A percentile compares a stretch with the other conserved stretches of the same genome.
These are phyloP conservation scores for Citropsis articulata DNA, from an alignment of 345 rosid species.

Conservation along the genomic window DNA sequence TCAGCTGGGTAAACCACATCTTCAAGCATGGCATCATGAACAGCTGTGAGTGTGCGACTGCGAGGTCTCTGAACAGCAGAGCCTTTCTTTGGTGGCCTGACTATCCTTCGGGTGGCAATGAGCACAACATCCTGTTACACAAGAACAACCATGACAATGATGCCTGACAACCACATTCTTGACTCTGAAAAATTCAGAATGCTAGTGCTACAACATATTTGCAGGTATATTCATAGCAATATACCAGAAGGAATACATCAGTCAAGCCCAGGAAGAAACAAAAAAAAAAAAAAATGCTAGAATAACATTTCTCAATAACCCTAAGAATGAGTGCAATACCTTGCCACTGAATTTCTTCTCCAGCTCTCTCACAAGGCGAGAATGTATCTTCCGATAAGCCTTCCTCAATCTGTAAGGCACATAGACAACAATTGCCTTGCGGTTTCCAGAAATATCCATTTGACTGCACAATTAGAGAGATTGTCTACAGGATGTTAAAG, in stretches of 20 bases:
- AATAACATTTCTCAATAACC: neutral
- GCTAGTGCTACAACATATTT: neutral
- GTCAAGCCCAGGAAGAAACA: neutral
- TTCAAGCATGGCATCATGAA: slow-evolving; percentile 81
- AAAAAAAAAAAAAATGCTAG: neutral
- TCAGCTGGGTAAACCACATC: slow-evolving; percentile 87
- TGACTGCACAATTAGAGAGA: slow-evolving; percentile 40
- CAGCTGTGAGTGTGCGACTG: slow-evolving; percentile 71
- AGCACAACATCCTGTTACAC: slow-evolving; percentile 61
- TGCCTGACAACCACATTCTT: neutral
- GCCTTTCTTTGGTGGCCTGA: slow-evolving; percentile 90
- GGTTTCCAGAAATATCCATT: slow-evolving; percentile 66
- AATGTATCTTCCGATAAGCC: slow-evolving; percentile 79
- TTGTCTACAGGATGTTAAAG: neutral
- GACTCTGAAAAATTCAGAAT: neutral
- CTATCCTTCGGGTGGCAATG: slow-evolving; percentile 71
- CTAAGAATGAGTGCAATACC: slow-evolving; percentile 26
- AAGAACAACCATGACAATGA: neutral
- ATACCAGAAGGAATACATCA: neutral
- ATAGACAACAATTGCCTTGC: slow-evolving; percentile 76
- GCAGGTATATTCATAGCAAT: neutral
- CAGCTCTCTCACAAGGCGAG: slow-evolving; percentile 80
- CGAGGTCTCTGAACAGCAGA: slow-evolving; percentile 90
- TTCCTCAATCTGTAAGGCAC: slow-evolving; percentile 87
- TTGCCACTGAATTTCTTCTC: slow-evolving; percentile 97